These are phyloP conservation scores for Nannizzia gypsea DNA, from an alignment of 2,329 filamentous ascomycete species.

Conservation along the genomic window DNA sequence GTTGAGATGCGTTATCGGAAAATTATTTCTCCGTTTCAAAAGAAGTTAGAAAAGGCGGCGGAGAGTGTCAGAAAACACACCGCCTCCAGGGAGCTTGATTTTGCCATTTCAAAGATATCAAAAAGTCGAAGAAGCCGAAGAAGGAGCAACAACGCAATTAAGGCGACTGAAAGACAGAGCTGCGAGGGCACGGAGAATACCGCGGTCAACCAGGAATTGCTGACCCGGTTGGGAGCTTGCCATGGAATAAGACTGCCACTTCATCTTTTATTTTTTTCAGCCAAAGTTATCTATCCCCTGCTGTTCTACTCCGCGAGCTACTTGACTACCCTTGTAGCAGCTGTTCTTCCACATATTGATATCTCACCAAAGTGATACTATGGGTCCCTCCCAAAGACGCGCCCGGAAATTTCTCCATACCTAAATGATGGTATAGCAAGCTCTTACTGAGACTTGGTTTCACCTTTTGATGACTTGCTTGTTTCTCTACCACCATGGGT, in stretches of 20 bases:
- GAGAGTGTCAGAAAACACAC: constrained; percentile 1
- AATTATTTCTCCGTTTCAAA: not conserved
- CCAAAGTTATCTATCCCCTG: not conserved
- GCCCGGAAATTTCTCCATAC: not conserved
- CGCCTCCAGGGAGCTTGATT: constrained; percentile 3
- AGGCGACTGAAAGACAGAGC: not conserved
- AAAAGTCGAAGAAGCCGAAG: not conserved
- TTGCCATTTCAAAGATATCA: not conserved
- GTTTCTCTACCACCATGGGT: constrained; percentile 46
- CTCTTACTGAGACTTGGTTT: not conserved
- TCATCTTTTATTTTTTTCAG: not conserved
- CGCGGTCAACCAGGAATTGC: not conserved
- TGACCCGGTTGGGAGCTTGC: not conserved
- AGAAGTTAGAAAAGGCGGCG: not conserved
- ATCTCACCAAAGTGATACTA: not conserved
- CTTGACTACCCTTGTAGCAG: not conserved
- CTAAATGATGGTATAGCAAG: not conserved
- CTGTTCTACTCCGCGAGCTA: not conserved
- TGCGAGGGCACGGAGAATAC: not conserved
- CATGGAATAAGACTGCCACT: not conserved
- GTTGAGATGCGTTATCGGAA: not conserved
- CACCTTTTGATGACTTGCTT: not conserved
- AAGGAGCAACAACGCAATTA: not conserved
- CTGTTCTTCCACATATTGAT: not conserved
- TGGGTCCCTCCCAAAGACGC: not conserved